These are phyloP conservation scores for Erodium maritimum DNA, from an alignment of 345 rosid genomes.

Conservation along the genomic window DNA sequence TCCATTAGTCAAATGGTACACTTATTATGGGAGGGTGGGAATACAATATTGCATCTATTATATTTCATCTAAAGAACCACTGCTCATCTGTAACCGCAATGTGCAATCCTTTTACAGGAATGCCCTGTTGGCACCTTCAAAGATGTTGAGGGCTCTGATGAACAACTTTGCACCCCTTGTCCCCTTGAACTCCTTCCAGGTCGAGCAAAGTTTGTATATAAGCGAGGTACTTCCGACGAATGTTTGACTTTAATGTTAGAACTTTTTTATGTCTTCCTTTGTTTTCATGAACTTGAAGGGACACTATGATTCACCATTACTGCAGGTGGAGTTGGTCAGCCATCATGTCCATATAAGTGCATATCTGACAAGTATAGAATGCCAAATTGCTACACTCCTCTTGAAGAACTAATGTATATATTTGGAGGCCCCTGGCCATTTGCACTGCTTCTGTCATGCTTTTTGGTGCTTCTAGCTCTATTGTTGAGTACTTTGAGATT, in stretches of 20 bases:
- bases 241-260: slow-evolving; percentile 1
- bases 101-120: slow-evolving; percentile 38
- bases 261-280: slow-evolving; percentile 8
- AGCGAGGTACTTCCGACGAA: slow-evolving; percentile 47
- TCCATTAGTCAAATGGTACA: too few species aligned
- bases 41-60: too few species aligned
- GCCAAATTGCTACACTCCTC: slow-evolving; percentile 95
- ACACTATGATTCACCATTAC: slow-evolving; percentile 14
- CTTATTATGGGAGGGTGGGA: too few species aligned
- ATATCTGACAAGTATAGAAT: slow-evolving; percentile 81
- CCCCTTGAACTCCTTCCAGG: slow-evolving; percentile 65
- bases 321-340: slow-evolving; percentile 70
- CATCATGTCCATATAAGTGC: slow-evolving; percentile 76
- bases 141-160: slow-evolving; percentile 76
- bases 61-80: too few species aligned
- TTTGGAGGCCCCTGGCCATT: slow-evolving; percentile 95
- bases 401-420: slow-evolving; percentile 78
- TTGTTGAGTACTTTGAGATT: slow-evolving; percentile 59
- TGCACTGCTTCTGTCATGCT: slow-evolving; percentile 53
- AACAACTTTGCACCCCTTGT: slow-evolving; percentile 73
- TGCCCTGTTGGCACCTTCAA: slow-evolving; percentile 95
- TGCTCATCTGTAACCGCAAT: neutral
- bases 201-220: slow-evolving; percentile 69
- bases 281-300: slow-evolving; percentile 13
- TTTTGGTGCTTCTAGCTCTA: slow-evolving; percentile 61